phyloP scores from a whole-genome alignment of 768 basidiomycete genomes.

The Chalciporus piperatus region DNA sequence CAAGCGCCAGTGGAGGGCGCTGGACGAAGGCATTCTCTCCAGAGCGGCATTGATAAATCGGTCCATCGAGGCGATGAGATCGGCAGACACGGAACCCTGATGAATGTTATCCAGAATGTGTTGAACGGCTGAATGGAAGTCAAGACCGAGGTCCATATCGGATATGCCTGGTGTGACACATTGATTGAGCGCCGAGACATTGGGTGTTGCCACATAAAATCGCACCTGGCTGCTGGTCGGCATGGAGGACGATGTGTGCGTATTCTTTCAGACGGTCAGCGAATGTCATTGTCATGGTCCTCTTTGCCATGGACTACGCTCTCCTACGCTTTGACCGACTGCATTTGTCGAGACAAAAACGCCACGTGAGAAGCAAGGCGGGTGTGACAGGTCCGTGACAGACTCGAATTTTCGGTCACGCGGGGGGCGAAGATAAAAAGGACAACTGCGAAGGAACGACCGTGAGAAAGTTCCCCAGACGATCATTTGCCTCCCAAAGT shows the following conservation, averaged over 20 bases:
- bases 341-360: neutral
- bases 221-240: neutral
- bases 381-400: constrained; percentile 36
- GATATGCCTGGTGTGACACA: neutral
- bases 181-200: neutral
- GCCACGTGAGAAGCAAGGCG: constrained; percentile 14
- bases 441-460: constrained; percentile 42
- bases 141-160: neutral
- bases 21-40: constrained; percentile 44
- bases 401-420: constrained; percentile 38
- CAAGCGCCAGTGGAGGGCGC: constrained; percentile 53
- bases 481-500: constrained; percentile 44
- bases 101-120: constrained; percentile 4
- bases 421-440: constrained; percentile 60
- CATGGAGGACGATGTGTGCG: constrained; percentile 13
- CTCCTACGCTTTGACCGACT: neutral
- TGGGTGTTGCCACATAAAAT: neutral
- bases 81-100: neutral
- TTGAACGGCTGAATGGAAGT: constrained; percentile 11
- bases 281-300: neutral
- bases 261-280: constrained; percentile 8
- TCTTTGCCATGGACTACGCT: too few relatives aligned
- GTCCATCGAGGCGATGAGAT: constrained; percentile 20
- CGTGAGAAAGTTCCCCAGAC: constrained; percentile 54
- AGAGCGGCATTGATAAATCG: constrained; percentile 47